Conservation (phyloP, 164 flowering plant genomes). For the Houttuynia cordata region DNA sequence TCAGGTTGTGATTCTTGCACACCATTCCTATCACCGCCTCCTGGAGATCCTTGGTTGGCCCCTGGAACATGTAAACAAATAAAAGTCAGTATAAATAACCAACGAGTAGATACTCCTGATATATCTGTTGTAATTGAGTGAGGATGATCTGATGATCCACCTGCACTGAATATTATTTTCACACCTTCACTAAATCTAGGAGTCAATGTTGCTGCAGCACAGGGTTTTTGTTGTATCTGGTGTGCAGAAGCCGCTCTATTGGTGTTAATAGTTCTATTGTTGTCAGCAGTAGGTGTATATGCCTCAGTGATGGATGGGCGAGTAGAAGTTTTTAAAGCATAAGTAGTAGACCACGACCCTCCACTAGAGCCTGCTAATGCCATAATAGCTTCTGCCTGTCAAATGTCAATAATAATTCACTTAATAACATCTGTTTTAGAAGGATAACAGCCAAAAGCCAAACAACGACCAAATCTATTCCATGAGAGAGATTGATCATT, state of each 20-base stretch:
- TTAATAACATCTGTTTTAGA: no score
- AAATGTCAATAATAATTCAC: neutral
- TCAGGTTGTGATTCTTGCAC: constrained; percentile 25
- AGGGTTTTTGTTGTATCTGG: constrained; percentile 30
- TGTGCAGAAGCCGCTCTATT: constrained; percentile 11
- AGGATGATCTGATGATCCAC: constrained; percentile 9
- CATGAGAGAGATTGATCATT: neutral
- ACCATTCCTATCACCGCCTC: constrained; percentile 21
- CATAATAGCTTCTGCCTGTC: constrained; percentile 94
- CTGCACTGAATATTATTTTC: constrained; percentile 14
- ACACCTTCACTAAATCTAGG: constrained; percentile 28
- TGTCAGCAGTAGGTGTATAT: constrained; percentile 22
- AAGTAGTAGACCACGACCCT: constrained; percentile 88
- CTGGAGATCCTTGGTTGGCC: constrained; percentile 14
- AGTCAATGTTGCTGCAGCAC: constrained; percentile 20
- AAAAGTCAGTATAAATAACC: neutral
- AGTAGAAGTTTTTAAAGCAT: constrained; percentile 31
- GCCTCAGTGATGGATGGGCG: constrained; percentile 23
- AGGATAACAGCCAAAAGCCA: neutral
- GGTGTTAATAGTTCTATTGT: constrained; percentile 22
- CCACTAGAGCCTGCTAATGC: constrained; percentile 88
- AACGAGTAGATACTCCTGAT: no score
- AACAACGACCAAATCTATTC: neutral
- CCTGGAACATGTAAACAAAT: constrained; percentile 17
- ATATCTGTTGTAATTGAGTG: neutral